Percentiles rank a stretch among this genome's conserved stretches.
These are phyloP conservation scores for Coemansia pectinata DNA, from an alignment of 192 early-diverging fungal genomes.

Conservation along the genomic window DNA sequence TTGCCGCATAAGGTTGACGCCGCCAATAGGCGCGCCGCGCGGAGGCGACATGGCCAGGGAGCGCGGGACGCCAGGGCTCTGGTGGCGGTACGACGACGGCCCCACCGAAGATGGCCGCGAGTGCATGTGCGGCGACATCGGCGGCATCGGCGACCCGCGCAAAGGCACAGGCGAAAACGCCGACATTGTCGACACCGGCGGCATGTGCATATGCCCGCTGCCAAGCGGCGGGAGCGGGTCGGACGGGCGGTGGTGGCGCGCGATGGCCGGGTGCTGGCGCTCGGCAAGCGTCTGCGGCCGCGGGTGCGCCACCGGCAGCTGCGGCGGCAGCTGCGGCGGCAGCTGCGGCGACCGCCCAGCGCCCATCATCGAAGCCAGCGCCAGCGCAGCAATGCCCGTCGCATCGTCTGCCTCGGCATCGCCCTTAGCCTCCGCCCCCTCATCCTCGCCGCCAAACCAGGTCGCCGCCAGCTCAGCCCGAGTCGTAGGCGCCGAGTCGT, in stretches of 20 bases:
- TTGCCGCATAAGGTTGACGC: constrained; percentile 8
- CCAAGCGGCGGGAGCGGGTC: not conserved
- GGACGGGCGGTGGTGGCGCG: not conserved
- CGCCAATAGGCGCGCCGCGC: not conserved
- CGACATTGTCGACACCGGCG: constrained; percentile 9
- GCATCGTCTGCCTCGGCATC: constrained; percentile 16
- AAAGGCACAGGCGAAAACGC: constrained; percentile 31
- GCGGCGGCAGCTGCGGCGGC: not conserved
- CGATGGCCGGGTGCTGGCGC: not conserved
- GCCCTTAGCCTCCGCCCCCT: not conserved
- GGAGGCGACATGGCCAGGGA: constrained; percentile 11
- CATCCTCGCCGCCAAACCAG: constrained; percentile 22
- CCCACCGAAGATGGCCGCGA: constrained; percentile 39
- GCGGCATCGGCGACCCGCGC: constrained; percentile 5
- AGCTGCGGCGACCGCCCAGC: constrained; percentile 2
- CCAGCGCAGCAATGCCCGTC: constrained; percentile 49
- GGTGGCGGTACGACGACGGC: constrained; percentile 8
- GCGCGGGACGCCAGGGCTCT: constrained; percentile 1
- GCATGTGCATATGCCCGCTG: not conserved
- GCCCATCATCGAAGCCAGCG: constrained; percentile 53
- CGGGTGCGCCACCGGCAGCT: constrained; percentile 1
- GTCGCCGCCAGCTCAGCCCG: not conserved
- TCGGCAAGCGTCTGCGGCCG: constrained; percentile 8
- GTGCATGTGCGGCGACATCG: constrained; percentile 8
- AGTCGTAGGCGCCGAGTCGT: constrained; percentile 12